phyloP scores from a whole-genome alignment of 2,329 filamentous ascomycete genomes.

The Penicillium expansum region DNA sequence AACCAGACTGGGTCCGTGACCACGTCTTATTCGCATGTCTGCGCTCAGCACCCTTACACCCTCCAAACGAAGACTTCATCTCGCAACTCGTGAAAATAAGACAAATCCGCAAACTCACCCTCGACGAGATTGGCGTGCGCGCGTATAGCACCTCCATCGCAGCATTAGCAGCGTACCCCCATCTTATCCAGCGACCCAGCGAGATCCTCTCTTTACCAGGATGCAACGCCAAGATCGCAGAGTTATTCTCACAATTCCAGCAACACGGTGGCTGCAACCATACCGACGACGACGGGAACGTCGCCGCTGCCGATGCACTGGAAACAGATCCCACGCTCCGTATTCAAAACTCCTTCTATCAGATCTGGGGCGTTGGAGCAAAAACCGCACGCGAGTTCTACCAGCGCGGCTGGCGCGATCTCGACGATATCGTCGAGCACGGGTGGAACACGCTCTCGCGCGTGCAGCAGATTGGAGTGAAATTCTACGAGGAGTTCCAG shows the following conservation, averaged over 20 bases:
- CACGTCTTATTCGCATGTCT: constrained; percentile 74
- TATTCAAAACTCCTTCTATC: constrained; percentile 68
- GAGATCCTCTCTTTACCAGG: constrained; percentile 63
- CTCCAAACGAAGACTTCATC: constrained; percentile 75
- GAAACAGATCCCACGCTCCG: constrained; percentile 63
- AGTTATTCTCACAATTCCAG: constrained; percentile 74
- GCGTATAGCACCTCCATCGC: constrained; percentile 89
- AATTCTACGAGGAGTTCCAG: constrained; percentile 85
- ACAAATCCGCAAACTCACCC: constrained; percentile 65
- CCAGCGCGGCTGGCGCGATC: constrained; percentile 70
- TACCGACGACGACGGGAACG: constrained; percentile 49
- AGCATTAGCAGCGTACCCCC: constrained; percentile 75
- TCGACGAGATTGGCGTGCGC: constrained; percentile 75
- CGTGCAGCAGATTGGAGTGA: constrained; percentile 89
- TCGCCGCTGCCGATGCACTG: constrained; percentile 64
- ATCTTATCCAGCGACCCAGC: constrained; percentile 46
- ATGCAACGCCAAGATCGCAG: constrained; percentile 75
- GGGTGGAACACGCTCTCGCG: constrained; percentile 73
- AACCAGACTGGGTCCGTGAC: constrained; percentile 68
- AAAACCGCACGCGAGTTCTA: constrained; percentile 76
- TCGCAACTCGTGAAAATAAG: constrained; percentile 71
- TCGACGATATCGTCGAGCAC: constrained; percentile 81
- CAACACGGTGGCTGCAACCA: constrained; percentile 31
- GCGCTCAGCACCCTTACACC: constrained; percentile 65
- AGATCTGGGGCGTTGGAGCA: constrained; percentile 90